Conservation (phyloP, 768 basidiomycete species). For the Gloeopeniophorella convolvens region DNA sequence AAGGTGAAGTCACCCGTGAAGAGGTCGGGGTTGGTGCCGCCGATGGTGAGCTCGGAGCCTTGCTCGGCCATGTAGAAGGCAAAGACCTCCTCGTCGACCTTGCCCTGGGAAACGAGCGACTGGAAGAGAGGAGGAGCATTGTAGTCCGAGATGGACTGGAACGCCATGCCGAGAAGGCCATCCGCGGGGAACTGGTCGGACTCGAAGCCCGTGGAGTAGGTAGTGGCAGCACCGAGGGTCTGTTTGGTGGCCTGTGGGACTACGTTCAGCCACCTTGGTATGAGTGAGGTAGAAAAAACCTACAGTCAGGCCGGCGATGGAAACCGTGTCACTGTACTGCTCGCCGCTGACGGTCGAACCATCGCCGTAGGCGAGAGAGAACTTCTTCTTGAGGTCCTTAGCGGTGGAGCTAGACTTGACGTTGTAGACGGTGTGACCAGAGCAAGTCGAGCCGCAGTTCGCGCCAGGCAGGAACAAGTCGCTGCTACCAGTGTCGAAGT, state of each 20-base stretch:
- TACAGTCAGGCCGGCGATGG: slow-evolving; percentile 30
- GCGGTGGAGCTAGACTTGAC: slow-evolving; percentile 18
- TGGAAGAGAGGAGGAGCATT: slow-evolving; percentile 29
- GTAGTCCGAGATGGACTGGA: slow-evolving; percentile 24
- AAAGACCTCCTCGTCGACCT: slow-evolving; percentile 35
- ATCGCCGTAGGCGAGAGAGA: slow-evolving; percentile 33
- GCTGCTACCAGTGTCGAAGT: slow-evolving; percentile 34
- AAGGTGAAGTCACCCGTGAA: slow-evolving; percentile 13
- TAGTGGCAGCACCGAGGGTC: slow-evolving; percentile 38
- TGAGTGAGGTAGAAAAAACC: background rate
- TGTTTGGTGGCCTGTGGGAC: slow-evolving; percentile 32
- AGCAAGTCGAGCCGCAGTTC: slow-evolving; percentile 28
- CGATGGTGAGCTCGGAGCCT: slow-evolving; percentile 34
- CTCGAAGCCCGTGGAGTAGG: slow-evolving; percentile 31
- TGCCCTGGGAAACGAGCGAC: slow-evolving; percentile 35
- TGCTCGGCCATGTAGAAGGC: slow-evolving; percentile 40
- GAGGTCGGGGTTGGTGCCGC: slow-evolving; percentile 13
- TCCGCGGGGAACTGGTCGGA: slow-evolving; percentile 29
- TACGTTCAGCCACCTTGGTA: background rate
- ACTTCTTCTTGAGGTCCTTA: slow-evolving; percentile 22
- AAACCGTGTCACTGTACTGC: slow-evolving; percentile 39
- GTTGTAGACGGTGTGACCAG: slow-evolving; percentile 5
- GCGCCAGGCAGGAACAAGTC: slow-evolving; percentile 32
- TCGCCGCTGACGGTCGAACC: slow-evolving; percentile 34
- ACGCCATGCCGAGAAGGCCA: slow-evolving; percentile 38